Conservation (phyloP, 129 eudicot genomes). For the Ambrosia trifida region DNA sequence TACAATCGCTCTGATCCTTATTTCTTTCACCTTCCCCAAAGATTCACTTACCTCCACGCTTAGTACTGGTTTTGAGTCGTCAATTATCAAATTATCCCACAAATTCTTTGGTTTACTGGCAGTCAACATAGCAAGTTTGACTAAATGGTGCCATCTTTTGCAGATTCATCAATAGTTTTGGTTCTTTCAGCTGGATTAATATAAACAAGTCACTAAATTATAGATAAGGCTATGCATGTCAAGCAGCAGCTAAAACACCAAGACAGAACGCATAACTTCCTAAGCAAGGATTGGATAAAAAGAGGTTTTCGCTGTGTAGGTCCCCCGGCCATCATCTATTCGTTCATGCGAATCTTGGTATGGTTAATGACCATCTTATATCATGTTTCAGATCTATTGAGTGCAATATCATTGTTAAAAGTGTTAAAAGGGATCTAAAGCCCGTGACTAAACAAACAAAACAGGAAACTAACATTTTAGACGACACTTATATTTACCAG, state of each 20-base stretch:
- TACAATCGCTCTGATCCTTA: too few relatives aligned
- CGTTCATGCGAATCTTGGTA: constrained; percentile 79
- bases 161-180: constrained; percentile 78
- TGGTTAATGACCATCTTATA: constrained; percentile 73
- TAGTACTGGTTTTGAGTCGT: too few relatives aligned
- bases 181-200: constrained; percentile 72
- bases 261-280: constrained; percentile 68
- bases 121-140: constrained; percentile 1
- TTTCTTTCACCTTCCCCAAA: too few relatives aligned
- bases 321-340: constrained; percentile 70
- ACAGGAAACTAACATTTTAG: constrained; percentile 11
- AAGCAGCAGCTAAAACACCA: constrained; percentile 73
- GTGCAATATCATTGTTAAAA: constrained; percentile 33
- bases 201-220: constrained; percentile 55
- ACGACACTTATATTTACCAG: constrained; percentile 19
- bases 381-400: constrained; percentile 73
- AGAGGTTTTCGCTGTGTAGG: constrained; percentile 83
- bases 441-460: constrained; percentile 26
- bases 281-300: constrained; percentile 62
- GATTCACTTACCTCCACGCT: too few relatives aligned
- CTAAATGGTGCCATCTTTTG: constrained; percentile 15
- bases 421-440: not conserved
- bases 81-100: too few relatives aligned
- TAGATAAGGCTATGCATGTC: constrained; percentile 59
- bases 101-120: not conserved